Conservation (phyloP, 306 rosid genomes). For the Herpetospermum pedunculosum region DNA sequence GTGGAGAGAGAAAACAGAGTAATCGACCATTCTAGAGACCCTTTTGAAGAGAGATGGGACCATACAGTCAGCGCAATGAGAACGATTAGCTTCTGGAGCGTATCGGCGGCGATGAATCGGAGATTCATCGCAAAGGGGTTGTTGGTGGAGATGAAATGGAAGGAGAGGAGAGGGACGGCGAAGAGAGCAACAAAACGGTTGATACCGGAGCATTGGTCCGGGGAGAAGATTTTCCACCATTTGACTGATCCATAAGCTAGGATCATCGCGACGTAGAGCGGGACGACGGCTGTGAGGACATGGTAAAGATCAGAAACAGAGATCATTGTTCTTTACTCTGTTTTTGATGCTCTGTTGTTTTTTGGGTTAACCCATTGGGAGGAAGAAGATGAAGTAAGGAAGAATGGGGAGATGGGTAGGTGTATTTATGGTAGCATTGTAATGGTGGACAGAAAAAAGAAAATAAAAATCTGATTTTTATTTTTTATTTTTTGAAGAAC, state of each 20-base stretch:
- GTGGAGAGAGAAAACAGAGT: conserved; percentile 73
- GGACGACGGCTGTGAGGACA: conserved; percentile 75
- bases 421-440: neutral
- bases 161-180: conserved; percentile 75
- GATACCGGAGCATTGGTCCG: conserved; percentile 81
- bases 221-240: conserved; percentile 87
- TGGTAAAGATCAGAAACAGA: conserved; percentile 51
- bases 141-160: conserved; percentile 77
- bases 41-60: conserved; percentile 41
- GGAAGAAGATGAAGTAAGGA: neutral
- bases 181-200: conserved; percentile 85
- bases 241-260: conserved; percentile 75
- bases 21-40: conserved; percentile 67
- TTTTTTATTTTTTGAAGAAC: neutral
- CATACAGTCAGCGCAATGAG: conserved; percentile 35
- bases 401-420: neutral
- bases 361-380: neutral
- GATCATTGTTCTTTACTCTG: conserved; percentile 40
- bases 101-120: conserved; percentile 68
- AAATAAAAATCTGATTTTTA: neutral
- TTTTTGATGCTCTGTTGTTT: neutral
- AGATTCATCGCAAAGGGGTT: conserved; percentile 70
- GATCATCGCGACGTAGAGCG: conserved; percentile 79
- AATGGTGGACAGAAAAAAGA: neutral
- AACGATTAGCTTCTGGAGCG: conserved; percentile 50